Evolutionary conservation across 306 rosid genomes (phyloP).

Genomic region (Amphicarpaea edgeworthii): DNA sequence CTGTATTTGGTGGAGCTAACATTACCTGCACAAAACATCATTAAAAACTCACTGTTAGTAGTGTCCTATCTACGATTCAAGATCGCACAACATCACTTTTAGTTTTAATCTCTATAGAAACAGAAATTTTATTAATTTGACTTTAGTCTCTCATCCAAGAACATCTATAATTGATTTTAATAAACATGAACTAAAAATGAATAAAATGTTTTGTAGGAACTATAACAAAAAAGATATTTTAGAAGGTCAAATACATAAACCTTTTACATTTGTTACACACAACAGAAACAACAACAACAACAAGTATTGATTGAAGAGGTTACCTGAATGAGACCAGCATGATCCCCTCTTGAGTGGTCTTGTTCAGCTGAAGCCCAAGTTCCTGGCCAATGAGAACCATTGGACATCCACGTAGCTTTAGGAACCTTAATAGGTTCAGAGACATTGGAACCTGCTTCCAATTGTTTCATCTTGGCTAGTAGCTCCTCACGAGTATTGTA

Average conservation of each 20-base stretch:
- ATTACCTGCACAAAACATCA: constrained; percentile 64
- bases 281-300: not conserved
- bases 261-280: too few relatives aligned
- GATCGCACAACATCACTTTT: too few relatives aligned
- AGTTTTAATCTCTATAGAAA: not conserved
- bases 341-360: constrained; percentile 88
- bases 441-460: constrained; percentile 62
- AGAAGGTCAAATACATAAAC: too few relatives aligned
- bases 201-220: too few relatives aligned
- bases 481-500: constrained; percentile 87
- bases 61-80: too few relatives aligned
- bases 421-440: constrained; percentile 66
- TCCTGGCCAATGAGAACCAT: constrained; percentile 94
- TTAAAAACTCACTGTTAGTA: not conserved
- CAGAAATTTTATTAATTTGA: not conserved
- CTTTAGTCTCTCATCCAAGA: not conserved
- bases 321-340: constrained; percentile 92
- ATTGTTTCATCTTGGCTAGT: constrained; percentile 77
- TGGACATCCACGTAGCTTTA: constrained; percentile 91
- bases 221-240: too few relatives aligned
- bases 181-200: too few relatives aligned
- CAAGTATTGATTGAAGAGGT: not conserved
- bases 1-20: constrained; percentile 87
- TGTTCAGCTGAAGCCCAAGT: constrained; percentile 80
- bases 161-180: too few relatives aligned